A percentile compares a stretch with the other conserved stretches of the same genome.
These are phyloP conservation scores for Coccinonectria pachysandricola DNA, from an alignment of 2,329 filamentous ascomycete species.

Conservation along the genomic window DNA sequence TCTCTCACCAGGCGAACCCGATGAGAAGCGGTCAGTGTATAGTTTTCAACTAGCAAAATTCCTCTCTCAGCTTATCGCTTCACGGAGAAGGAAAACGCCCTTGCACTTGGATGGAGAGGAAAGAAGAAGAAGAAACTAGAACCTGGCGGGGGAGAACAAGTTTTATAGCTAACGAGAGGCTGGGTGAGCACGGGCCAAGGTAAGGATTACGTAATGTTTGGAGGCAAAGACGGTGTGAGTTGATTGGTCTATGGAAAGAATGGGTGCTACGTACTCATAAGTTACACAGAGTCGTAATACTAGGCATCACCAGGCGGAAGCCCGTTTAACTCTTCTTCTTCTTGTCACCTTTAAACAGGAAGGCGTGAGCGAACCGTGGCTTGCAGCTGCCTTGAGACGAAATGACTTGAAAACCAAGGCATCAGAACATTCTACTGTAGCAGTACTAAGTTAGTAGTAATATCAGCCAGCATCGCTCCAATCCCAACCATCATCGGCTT, in stretches of 20 bases:
- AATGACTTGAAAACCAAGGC: no score
- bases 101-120: conserved; percentile 49
- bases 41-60: conserved; percentile 88
- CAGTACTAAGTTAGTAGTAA: no score
- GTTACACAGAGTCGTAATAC: no score
- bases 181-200: conserved; percentile 10
- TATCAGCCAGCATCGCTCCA: no score
- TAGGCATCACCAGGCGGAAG: no score
- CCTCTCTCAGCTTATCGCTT: conserved; percentile 66
- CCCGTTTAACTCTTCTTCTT: no score
- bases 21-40: conserved; percentile 59
- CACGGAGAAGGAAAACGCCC: conserved; percentile 51
- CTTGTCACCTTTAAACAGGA: no score
- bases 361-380: no score
- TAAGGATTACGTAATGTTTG: conserved; percentile 11
- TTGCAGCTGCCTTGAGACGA: no score
- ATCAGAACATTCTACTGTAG: no score
- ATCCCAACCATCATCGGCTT: no score
- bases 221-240: conserved; percentile 4
- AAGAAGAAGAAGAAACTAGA: conserved; percentile 31
- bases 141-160: conserved; percentile 8
- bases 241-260: conserved; percentile 8
- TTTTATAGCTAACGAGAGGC: conserved; percentile 24
- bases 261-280: no score
- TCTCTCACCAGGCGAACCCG: conserved; percentile 57